Evolutionary conservation across 257 asterid species (phyloP).

Genomic region (Gardenia jasminoides): DNA sequence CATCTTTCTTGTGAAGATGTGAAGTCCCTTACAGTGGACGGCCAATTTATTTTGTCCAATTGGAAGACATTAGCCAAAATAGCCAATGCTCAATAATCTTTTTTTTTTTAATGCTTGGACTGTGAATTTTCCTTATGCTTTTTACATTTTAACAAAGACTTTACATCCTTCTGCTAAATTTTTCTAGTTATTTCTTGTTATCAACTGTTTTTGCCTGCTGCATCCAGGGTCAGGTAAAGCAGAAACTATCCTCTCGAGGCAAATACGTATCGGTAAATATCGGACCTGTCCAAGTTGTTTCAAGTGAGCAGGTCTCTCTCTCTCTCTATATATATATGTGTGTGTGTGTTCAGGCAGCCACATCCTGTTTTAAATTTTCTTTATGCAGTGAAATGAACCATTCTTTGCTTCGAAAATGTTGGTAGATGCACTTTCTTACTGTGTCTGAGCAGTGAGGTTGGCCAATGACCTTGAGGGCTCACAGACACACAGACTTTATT

Average conservation of each 20-base stretch:
- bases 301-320: slow-evolving; percentile 75
- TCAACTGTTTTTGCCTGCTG: background rate
- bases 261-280: slow-evolving; percentile 90
- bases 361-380: background rate
- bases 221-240: slow-evolving; percentile 85
- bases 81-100: background rate
- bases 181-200: background rate
- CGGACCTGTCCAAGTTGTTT: slow-evolving; percentile 87
- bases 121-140: background rate
- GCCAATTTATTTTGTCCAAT: background rate
- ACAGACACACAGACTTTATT: background rate
- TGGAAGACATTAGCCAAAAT: background rate
- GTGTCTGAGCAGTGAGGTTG: background rate
- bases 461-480: background rate
- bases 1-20: background rate
- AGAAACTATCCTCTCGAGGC: slow-evolving; percentile 84
- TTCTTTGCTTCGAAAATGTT: background rate
- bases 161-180: background rate
- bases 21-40: background rate
- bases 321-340: background rate
- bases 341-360: background rate
- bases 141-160: background rate
- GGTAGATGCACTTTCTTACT: background rate
- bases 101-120: background rate
- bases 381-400: background rate